Conservation (phyloP, 1,139 yeast genomes). For the Kluyveromyces sp. region DNA sequence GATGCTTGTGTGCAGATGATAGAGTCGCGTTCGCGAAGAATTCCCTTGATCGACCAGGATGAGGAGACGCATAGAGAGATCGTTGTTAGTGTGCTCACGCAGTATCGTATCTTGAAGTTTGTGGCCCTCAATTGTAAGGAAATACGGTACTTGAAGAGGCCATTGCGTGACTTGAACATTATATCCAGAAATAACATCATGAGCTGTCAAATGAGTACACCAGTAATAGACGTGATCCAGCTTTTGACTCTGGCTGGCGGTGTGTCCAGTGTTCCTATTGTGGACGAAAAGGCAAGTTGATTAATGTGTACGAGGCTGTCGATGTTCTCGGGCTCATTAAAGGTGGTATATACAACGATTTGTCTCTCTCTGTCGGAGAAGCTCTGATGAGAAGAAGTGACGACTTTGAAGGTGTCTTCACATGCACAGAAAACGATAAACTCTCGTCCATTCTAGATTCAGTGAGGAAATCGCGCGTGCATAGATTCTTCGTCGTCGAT, state of each 20-base stretch:
- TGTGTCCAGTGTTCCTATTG: slow-evolving; percentile 88
- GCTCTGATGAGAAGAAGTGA: slow-evolving; percentile 91
- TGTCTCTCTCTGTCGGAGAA: slow-evolving; percentile 89
- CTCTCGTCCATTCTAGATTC: slow-evolving; percentile 90
- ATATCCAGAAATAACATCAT: slow-evolving; percentile 55
- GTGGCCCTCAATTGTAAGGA: slow-evolving; percentile 95
- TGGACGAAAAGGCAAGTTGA: slow-evolving; percentile 65
- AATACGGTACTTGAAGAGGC: slow-evolving; percentile 74
- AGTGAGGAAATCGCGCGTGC: slow-evolving; percentile 82
- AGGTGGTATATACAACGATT: slow-evolving; percentile 89
- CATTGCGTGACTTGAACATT: slow-evolving; percentile 62
- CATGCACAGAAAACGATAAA: slow-evolving; percentile 84
- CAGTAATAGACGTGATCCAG: slow-evolving; percentile 90
- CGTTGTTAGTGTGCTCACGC: slow-evolving; percentile 91
- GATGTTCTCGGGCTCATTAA: slow-evolving; percentile 89
- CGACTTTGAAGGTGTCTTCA: slow-evolving; percentile 96
- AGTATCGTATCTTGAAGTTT: slow-evolving; percentile 90
- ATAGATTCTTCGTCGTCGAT: slow-evolving; percentile 89
- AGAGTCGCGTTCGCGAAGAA: slow-evolving; percentile 82
- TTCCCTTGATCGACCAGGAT: slow-evolving; percentile 90
- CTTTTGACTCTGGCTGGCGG: slow-evolving; percentile 61
- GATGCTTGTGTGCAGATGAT: slow-evolving; percentile 95
- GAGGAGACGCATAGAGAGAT: slow-evolving; percentile 90
- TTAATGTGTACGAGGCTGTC: slow-evolving; percentile 93
- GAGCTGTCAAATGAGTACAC: slow-evolving; percentile 84